Evolutionary conservation across 495 filamentous ascomycete species (phyloP).

Genomic region (Letharia columbiana): DNA sequence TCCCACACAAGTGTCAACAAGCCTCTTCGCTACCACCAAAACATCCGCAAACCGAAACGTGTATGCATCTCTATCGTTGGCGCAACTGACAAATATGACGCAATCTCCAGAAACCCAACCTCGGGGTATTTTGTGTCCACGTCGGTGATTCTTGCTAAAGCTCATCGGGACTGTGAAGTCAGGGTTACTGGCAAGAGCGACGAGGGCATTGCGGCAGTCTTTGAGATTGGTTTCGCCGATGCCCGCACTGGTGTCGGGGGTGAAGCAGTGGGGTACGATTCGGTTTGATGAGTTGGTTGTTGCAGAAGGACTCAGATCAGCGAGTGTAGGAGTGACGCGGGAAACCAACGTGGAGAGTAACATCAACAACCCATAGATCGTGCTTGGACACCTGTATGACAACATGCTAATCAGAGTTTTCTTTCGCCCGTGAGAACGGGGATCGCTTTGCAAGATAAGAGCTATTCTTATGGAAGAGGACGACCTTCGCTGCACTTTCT

Average conservation of each 20-base stretch:
- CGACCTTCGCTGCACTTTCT: neutral
- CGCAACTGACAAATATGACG: constrained; percentile 1
- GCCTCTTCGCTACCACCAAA: neutral
- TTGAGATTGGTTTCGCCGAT: neutral
- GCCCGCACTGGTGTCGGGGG: neutral
- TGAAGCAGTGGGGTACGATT: neutral
- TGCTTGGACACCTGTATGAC: neutral
- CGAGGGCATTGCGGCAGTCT: neutral
- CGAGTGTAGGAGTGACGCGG: neutral
- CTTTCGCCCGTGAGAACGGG: neutral
- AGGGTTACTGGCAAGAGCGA: neutral
- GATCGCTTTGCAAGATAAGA: no score
- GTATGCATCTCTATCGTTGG: constrained; percentile 1
- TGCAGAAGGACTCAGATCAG: neutral
- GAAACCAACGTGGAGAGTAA: neutral
- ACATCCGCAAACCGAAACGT: constrained; percentile 1
- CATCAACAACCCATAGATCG: neutral
- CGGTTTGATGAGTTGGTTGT: neutral
- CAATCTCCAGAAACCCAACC: neutral
- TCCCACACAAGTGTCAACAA: neutral
- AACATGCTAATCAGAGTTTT: neutral
- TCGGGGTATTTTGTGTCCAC: neutral
- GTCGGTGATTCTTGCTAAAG: neutral
- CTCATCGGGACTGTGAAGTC: neutral
- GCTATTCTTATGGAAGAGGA: neutral